Evolutionary conservation across 345 rosid genomes (phyloP), one percentile per base, ranked within the genome.

Genomic region (Citrus unshiu): DNA sequence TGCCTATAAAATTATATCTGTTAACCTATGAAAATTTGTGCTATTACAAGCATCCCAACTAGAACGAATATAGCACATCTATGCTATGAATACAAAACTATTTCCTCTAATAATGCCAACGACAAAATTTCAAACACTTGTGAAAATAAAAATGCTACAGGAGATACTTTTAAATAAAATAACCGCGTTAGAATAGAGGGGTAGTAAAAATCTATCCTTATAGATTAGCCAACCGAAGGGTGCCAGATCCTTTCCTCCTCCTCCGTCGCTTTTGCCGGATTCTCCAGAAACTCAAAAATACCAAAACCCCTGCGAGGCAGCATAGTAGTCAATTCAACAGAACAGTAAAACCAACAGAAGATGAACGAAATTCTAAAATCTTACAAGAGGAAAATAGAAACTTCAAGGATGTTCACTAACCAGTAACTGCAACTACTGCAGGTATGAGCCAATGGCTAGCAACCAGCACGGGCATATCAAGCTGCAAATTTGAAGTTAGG

Each of bases 361-460:
- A 65, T 60, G 5, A 35, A 29, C 35, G 56, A 61, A 24, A 18
- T 60, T 21, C 18, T 51, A 14, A 25, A 32, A 9, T 37, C 14
- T 43, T 2, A 9, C 25, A n/a, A 58, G 22, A 21, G 7, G 5
- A 27, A 63, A 73, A 7, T 21, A 19, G 35, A 70, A 75, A 35
- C 39, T 62, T 43, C 29, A 46, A 74, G 24, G 59, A 64, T 37
- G 32, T 16, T 83, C 65, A 83, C 88, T 74, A 79, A 95, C 98
- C 99, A 51, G 89, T 80, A 65, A 90, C 79, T 54, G 88, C 90
- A 72, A 91, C 86, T 25, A 87, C 88, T 12, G 90, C 93, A 72
- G 92, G 98, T 79, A 92, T 83, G 70, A 93, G 87, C 99, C 97
- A 91, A 43, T 87, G 94, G 81, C 91, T 91, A 58, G 91, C 87